Evolutionary conservation across 805 yeast species (phyloP).

Genomic region (Myxozyma sirexii): DNA sequence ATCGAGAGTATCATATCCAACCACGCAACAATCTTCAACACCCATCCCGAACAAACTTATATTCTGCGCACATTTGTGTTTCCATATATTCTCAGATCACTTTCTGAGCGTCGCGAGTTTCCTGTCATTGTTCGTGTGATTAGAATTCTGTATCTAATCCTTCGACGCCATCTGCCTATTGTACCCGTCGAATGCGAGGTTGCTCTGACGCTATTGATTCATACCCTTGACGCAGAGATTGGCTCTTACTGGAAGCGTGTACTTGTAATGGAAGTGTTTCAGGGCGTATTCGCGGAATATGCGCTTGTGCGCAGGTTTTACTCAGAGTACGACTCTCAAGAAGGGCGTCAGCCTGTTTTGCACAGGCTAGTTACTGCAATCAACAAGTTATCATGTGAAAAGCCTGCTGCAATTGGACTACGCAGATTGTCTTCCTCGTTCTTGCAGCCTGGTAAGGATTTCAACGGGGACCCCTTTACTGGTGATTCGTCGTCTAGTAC

Average conservation of each 20-base stretch:
- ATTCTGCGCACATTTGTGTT: conserved; percentile 68
- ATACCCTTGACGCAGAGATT: conserved; percentile 62
- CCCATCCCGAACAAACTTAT: conserved; percentile 65
- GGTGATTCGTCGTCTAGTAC: conserved; percentile 10
- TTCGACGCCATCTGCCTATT: conserved; percentile 61
- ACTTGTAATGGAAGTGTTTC: conserved; percentile 72
- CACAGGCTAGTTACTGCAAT: conserved; percentile 56
- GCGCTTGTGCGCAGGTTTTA: conserved; percentile 56
- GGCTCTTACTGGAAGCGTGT: conserved; percentile 73
- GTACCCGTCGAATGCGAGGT: conserved; percentile 81
- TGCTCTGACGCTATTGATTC: conserved; percentile 72
- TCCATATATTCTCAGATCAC: conserved; percentile 71
- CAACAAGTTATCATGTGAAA: conserved; percentile 44
- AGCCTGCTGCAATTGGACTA: conserved; percentile 42
- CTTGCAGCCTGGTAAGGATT: conserved; percentile 8
- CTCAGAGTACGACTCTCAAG: conserved; percentile 60
- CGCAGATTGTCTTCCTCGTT: conserved; percentile 20
- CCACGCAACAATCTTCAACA: conserved; percentile 58
- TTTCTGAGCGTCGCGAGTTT: conserved; percentile 63
- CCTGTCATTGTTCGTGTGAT: conserved; percentile 74
- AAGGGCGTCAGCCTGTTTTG: conserved; percentile 62
- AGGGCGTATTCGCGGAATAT: conserved; percentile 60
- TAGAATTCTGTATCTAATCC: conserved; percentile 64
- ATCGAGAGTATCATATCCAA: conserved; percentile 75
- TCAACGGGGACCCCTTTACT: background rate